A percentile compares a stretch with the other conserved stretches of the same genome.
Evolutionary conservation across 2,329 filamentous ascomycete species (phyloP).

Genomic region (Trichophyton equinum): DNA sequence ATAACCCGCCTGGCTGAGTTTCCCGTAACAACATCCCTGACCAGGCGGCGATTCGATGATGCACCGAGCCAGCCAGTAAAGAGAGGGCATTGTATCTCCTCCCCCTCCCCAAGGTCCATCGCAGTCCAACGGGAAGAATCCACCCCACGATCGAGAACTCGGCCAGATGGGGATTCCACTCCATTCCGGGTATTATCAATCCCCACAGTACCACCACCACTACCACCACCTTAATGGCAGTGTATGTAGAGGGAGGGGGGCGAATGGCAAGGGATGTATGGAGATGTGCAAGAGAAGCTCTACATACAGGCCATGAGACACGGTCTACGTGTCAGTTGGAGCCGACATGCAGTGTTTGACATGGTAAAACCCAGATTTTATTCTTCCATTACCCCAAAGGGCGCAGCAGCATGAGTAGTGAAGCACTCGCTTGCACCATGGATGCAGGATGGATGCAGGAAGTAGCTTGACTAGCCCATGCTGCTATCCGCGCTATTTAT

Average conservation of each 20-base stretch:
- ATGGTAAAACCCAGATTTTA: neutral
- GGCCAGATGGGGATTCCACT: neutral
- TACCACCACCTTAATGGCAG: neutral
- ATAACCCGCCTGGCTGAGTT: neutral
- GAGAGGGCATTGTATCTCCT: neutral
- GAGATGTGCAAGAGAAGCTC: neutral
- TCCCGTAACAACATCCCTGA: neutral
- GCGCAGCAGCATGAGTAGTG: neutral
- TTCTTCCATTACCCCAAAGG: neutral
- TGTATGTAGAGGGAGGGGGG: neutral
- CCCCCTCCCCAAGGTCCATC: neutral
- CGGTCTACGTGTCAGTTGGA: neutral
- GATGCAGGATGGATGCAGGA: conserved; percentile 1
- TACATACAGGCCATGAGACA: conserved; percentile 1
- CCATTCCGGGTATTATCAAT: neutral
- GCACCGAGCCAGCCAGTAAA: neutral
- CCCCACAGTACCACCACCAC: neutral
- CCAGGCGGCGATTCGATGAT: neutral
- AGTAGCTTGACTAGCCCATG: neutral
- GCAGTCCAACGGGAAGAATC: neutral
- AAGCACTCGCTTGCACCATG: neutral
- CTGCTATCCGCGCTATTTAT: conserved; percentile 1
- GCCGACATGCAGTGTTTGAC: neutral
- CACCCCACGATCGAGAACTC: neutral
- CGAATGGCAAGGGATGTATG: neutral